Base-by-base conservation (phyloP, 2,329 filamentous ascomycete genomes). In the Hypoxylon sp. region DNA sequence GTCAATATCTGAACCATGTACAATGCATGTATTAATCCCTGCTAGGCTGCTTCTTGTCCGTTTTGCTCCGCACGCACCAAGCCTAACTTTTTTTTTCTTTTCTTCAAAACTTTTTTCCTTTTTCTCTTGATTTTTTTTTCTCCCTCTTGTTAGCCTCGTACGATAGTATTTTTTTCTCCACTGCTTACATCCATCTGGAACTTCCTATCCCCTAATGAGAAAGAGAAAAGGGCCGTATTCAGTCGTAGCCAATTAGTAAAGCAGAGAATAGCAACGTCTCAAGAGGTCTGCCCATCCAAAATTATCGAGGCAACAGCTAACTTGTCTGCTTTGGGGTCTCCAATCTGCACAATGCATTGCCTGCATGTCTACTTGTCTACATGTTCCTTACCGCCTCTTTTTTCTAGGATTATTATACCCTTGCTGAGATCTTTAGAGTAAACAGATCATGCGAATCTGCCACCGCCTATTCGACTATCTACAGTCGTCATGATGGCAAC, bases 11-110 rank as follows among this genome's bases (percentile, higher is more conserved):
- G 47, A 55, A 55, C 46, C 48, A 69, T 68, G 67, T 67, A 66
- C 37, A 51, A 52, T 72, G 64, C 68, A 67, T 67, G 53, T 59
- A 67, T 33, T 57, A 39, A 65, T 22, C 63, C 63, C 51, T 67
- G 60, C 61, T 66, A 69, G 64, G 46, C 44, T 50, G 29, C 13
- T 55, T 60, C 47, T 55, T 47, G 47, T 50, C 44, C 63, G 48
- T 70, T 67, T 59, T 54, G 69, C 73, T 74, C 74, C 74, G 71
- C 74, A 75, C 57, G 47, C 58, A 71, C 63, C 54, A 61, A 55
- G 33, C 65, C 66, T 59, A 67, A 37, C 14, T 19, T 59, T 67
- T 69, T 70, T 73, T 69, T 71, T 66, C 61, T 59, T 59, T 44
- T 55, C 6, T 44, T 71, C 55, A 51, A 65, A 57, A 67, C 68